Percentiles rank a stretch among this genome's conserved stretches.
These are phyloP conservation scores for Buddleja alternifolia DNA, from an alignment of 257 asterid species.

Conservation along the genomic window DNA sequence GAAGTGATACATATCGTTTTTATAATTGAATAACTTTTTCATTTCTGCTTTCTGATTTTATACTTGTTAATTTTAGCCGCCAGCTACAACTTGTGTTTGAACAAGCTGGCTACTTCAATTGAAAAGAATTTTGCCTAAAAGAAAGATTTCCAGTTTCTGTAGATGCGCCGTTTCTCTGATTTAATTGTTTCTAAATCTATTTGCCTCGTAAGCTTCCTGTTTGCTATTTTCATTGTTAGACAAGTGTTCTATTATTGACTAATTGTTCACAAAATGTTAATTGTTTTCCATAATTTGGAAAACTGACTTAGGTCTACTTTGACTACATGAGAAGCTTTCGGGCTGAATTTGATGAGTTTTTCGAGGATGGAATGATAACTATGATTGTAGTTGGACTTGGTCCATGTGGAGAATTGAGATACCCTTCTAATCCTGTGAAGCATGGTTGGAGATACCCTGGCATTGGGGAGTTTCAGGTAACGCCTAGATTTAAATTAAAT, in stretches of 20 bases:
- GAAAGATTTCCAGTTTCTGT: background rate
- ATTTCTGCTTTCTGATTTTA: background rate
- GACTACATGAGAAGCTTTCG: constrained; percentile 96
- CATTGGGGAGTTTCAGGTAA: constrained; percentile 93
- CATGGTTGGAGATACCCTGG: constrained; percentile 96
- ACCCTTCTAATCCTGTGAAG: constrained; percentile 83
- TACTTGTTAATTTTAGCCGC: background rate
- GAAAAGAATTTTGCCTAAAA: constrained; percentile 7
- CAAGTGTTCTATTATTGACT: constrained; percentile 10
- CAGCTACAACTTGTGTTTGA: constrained; percentile 2
- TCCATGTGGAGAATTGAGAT: constrained; percentile 89
- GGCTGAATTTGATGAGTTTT: constrained; percentile 75
- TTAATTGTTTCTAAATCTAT: constrained; percentile 4
- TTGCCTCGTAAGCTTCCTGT: background rate
- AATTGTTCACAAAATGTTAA: constrained; percentile 18
- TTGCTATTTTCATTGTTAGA: constrained; percentile 1
- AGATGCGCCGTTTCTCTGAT: background rate
- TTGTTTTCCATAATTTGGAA: constrained; percentile 29
- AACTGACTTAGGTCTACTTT: constrained; percentile 76
- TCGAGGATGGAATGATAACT: constrained; percentile 71
- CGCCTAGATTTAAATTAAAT: background rate
- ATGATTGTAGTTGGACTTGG: constrained; percentile 85
- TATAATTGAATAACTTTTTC: background rate
- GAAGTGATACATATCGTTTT: too few species aligned
- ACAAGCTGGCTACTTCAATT: background rate